Percentiles rank a stretch among this genome's conserved stretches.
Evolutionary conservation across 1,284 basidiomycete species (phyloP).

Genomic region (Cystobasidium slooffiae): DNA sequence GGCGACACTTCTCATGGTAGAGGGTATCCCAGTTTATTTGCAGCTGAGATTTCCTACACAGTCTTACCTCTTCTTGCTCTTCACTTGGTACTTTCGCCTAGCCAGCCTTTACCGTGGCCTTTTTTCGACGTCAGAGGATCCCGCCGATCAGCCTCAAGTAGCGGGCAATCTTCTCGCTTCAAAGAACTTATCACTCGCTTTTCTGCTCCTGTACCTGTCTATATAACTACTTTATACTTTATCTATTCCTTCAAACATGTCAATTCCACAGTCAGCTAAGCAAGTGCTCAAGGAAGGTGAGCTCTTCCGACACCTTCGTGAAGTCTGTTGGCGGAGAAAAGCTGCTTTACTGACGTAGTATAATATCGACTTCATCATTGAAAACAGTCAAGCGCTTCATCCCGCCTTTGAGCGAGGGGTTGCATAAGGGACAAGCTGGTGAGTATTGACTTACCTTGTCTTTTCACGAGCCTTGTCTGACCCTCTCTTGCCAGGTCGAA

Average conservation of each 20-base stretch:
- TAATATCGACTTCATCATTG: neutral
- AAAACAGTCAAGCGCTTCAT: conserved; percentile 67
- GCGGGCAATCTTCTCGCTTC: no score
- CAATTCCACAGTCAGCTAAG: conserved; percentile 24
- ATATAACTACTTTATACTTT: no score
- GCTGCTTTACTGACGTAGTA: neutral
- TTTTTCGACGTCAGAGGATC: no score
- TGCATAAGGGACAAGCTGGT: conserved; percentile 97
- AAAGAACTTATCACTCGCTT: no score
- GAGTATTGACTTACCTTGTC: conserved; percentile 44
- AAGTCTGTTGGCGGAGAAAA: neutral
- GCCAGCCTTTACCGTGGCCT: no score
- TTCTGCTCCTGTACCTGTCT: no score
- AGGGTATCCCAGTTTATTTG: no score
- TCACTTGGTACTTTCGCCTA: no score
- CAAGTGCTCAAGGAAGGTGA: conserved; percentile 28
- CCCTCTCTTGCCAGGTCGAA: conserved; percentile 64
- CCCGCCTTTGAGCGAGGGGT: conserved; percentile 76
- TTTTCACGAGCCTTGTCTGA: neutral
- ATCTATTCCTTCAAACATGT: neutral
- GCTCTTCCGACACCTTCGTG: neutral
- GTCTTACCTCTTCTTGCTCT: no score
- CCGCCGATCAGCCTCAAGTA: no score
- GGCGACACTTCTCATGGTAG: no score
- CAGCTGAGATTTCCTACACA: no score